Conservation (phyloP, 768 basidiomycete genomes). For the Dendrothele bispora region DNA sequence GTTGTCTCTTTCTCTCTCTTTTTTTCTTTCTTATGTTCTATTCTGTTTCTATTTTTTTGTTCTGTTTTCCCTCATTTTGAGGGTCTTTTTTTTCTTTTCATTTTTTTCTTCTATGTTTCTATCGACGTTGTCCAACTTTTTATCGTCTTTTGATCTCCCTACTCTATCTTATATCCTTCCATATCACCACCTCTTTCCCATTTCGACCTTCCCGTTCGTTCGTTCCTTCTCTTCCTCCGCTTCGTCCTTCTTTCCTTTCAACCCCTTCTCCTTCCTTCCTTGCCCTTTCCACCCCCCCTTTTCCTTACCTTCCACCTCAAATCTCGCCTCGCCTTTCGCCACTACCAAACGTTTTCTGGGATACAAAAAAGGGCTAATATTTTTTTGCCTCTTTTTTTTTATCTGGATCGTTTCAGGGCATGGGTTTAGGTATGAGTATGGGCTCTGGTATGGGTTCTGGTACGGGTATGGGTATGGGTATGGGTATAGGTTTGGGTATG, state of each 20-base stretch:
- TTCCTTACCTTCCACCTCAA: not conserved
- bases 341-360: too few species aligned
- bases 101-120: too few species aligned
- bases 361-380: not conserved
- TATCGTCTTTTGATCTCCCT: too few species aligned
- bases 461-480: constrained; percentile 9
- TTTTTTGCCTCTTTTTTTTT: not conserved
- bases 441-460: too few species aligned
- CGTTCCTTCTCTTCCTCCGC: too few species aligned
- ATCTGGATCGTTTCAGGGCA: not conserved
- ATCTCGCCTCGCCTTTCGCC: too few species aligned
- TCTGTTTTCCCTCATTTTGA: not conserved
- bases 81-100: not conserved
- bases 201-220: too few species aligned
- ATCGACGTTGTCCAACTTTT: too few species aligned
- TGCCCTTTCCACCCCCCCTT: not conserved
- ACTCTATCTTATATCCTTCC: too few species aligned
- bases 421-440: not conserved
- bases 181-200: too few species aligned
- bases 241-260: too few species aligned
- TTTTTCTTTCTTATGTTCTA: not conserved
- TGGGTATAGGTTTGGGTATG: constrained; percentile 2
- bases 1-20: not conserved
- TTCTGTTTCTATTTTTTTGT: not conserved
- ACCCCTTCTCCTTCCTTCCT: too few species aligned